phyloP scores from a whole-genome alignment of 2,329 filamentous ascomycete species.

The Alternaria novae-zelandiae region DNA sequence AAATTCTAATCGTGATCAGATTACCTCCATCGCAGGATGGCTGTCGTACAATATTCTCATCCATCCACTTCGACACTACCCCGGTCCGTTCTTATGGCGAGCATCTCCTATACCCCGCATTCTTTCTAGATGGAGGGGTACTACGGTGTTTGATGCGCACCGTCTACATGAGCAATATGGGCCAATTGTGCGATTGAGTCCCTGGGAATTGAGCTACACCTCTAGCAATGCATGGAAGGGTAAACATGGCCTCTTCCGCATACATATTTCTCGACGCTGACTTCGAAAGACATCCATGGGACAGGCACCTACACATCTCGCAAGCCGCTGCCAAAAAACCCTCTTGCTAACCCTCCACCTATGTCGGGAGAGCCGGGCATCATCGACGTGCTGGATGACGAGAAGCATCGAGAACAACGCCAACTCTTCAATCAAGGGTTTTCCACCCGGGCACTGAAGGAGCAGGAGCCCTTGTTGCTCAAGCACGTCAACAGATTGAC shows the following conservation, averaged over 20 bases:
- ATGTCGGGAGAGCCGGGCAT: conserved; percentile 9
- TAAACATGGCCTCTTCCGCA: background rate
- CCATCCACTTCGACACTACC: conserved; percentile 6
- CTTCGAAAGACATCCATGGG: background rate
- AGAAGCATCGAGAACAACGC: conserved; percentile 10
- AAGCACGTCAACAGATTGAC: conserved; percentile 7
- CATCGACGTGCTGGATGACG: conserved; percentile 7
- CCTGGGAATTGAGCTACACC: conserved; percentile 10
- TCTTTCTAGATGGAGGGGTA: conserved; percentile 6
- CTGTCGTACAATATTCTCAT: conserved; percentile 1
- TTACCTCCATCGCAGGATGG: conserved; percentile 1
- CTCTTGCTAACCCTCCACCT: conserved; percentile 5
- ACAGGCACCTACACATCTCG: conserved; percentile 1
- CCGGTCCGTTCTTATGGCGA: background rate
- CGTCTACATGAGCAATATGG: conserved; percentile 16
- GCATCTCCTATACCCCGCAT: conserved; percentile 6
- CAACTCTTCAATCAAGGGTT: conserved; percentile 11
- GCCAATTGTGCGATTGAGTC: conserved; percentile 12
- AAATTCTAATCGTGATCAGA: background rate
- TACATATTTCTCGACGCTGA: background rate
- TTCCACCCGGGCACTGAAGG: conserved; percentile 3
- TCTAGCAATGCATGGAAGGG: conserved; percentile 14
- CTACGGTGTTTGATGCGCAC: conserved; percentile 1
- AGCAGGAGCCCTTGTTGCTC: conserved; percentile 6
- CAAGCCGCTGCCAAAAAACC: conserved; percentile 6